Evolutionary conservation across 352 stramenopile genomes (phyloP).

Genomic region (Phytophthora tentaculata): DNA sequence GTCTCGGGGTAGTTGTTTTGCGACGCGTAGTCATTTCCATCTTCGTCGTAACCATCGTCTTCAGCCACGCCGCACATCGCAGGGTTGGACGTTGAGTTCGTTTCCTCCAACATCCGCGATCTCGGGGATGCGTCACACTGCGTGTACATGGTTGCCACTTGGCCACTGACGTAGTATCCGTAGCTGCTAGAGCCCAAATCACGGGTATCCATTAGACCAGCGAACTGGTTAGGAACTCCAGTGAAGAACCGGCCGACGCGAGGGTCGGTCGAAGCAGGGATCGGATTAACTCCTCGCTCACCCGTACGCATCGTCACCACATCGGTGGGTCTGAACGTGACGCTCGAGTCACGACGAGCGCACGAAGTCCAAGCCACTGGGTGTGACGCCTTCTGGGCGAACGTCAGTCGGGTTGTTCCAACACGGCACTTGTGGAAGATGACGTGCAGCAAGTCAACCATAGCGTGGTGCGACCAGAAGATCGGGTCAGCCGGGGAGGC

Average conservation of each 20-base stretch:
- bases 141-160: slow-evolving; percentile 49
- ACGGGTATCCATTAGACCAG: slow-evolving; percentile 52
- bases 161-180: slow-evolving; percentile 55
- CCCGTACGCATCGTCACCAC: slow-evolving; percentile 53
- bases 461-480: slow-evolving; percentile 82
- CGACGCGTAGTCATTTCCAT: slow-evolving; percentile 24
- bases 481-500: slow-evolving; percentile 62
- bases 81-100: slow-evolving; percentile 11
- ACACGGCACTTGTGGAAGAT: slow-evolving; percentile 80
- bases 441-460: slow-evolving; percentile 66
- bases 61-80: slow-evolving; percentile 18
- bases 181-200: slow-evolving; percentile 61
- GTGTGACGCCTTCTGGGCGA: slow-evolving; percentile 54
- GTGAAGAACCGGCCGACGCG: slow-evolving; percentile 46
- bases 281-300: slow-evolving; percentile 41
- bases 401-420: slow-evolving; percentile 45
- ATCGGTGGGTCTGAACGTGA: slow-evolving; percentile 52
- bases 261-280: slow-evolving; percentile 36
- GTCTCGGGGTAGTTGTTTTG: slow-evolving; percentile 33
- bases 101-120: slow-evolving; percentile 34
- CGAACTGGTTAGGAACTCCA: slow-evolving; percentile 46
- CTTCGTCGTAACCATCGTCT: slow-evolving; percentile 15
- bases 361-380: slow-evolving; percentile 59
- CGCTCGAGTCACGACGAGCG: slow-evolving; percentile 40
- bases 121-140: slow-evolving; percentile 41